Conservation (phyloP, 1,139 yeast species). For the Blastobotrys niveus region DNA sequence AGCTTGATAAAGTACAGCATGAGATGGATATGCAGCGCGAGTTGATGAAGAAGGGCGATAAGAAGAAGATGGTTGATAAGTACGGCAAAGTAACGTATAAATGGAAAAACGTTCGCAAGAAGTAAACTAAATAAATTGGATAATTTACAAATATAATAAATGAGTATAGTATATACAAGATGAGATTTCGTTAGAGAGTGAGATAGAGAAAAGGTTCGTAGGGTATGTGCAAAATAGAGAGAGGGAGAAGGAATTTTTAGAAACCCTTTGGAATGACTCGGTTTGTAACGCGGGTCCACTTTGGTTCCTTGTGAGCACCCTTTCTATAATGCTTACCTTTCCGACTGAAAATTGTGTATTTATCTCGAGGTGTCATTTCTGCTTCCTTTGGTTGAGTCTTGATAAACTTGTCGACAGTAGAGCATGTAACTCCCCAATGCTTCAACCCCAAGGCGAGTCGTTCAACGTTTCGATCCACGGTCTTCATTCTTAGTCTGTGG, state of each 20-base stretch:
- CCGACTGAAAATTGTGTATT: constrained; percentile 80
- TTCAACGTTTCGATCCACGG: constrained; percentile 74
- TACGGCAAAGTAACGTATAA: constrained; percentile 69
- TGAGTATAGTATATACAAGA: constrained; percentile 1
- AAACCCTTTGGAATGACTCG: constrained; percentile 77
- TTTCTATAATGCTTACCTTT: constrained; percentile 76
- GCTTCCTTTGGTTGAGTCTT: constrained; percentile 65
- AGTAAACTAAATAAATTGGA: constrained; percentile 33
- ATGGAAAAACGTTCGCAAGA: constrained; percentile 83
- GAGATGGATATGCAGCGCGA: constrained; percentile 75
- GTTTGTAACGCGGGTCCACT: constrained; percentile 81
- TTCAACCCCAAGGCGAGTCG: constrained; percentile 60
- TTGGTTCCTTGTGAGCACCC: constrained; percentile 68
- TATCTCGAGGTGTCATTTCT: constrained; percentile 76
- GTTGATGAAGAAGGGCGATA: constrained; percentile 83
- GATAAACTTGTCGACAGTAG: constrained; percentile 50
- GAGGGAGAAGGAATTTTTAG: constrained; percentile 38
- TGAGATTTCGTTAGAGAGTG: too few relatives aligned
- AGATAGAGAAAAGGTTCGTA: not conserved
- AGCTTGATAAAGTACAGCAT: constrained; percentile 61
- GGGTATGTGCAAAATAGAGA: not conserved
- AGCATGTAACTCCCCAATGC: constrained; percentile 44
- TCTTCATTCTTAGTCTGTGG: constrained; percentile 72
- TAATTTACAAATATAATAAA: not conserved
- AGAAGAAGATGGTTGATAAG: constrained; percentile 61